phyloP scores from a whole-genome alignment of 163 green algal species.

The Chlamydomonas reinhardtii region DNA sequence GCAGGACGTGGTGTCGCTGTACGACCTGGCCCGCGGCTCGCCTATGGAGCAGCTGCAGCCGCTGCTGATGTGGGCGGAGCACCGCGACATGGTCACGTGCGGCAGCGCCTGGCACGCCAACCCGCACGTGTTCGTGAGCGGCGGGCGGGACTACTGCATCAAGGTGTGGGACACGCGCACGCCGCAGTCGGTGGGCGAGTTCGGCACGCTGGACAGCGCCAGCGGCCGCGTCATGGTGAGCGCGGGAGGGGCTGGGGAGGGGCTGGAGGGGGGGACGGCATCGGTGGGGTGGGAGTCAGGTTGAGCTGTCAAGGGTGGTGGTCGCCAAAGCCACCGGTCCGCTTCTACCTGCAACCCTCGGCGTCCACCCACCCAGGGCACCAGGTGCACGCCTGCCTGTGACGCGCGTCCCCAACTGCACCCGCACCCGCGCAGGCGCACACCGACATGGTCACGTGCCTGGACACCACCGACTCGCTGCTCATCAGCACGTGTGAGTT shows the following conservation, averaged over 20 bases:
- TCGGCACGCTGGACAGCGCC: not conserved
- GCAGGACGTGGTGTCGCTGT: not conserved
- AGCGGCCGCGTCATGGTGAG: not conserved
- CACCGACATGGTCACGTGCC: slow-evolving; percentile 9
- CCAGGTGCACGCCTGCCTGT: too few species aligned
- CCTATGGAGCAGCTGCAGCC: not conserved
- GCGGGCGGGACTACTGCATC: not conserved
- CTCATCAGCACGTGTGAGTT: slow-evolving; percentile 32
- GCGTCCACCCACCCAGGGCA: too few species aligned
- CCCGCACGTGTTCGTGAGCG: slow-evolving; percentile 28
- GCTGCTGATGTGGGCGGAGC: not conserved
- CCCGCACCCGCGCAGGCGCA: not conserved
- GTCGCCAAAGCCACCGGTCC: too few species aligned
- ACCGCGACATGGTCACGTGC: slow-evolving; percentile 30
- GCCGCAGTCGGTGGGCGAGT: slow-evolving; percentile 14
- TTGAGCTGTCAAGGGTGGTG: too few species aligned
- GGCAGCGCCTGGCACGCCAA: not conserved
- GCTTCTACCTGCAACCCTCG: too few species aligned
- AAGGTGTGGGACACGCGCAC: slow-evolving; percentile 20
- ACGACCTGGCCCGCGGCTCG: too few species aligned
- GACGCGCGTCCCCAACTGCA: too few species aligned
- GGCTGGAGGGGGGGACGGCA: not conserved
- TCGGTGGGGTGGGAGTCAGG: too few species aligned
- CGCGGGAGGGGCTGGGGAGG: not conserved
- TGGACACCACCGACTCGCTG: slow-evolving; percentile 34